Conservation (phyloP, 2,329 filamentous ascomycete species). For the Metarhizium brunneum region DNA sequence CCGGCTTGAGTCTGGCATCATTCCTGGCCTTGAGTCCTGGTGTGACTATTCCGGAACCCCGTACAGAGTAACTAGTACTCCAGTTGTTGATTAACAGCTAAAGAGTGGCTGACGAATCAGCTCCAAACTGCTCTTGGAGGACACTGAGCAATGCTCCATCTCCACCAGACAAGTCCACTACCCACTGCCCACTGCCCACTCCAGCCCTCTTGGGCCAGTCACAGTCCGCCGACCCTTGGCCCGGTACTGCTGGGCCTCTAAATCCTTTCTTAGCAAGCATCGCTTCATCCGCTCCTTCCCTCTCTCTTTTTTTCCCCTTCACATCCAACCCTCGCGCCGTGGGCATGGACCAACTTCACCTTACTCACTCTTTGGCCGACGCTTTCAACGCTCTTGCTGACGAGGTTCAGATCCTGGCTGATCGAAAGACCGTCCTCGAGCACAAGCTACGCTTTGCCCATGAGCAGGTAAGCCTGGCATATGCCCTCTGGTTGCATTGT, state of each 20-base stretch:
- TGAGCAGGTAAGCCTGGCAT: slow-evolving; percentile 45
- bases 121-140: neutral
- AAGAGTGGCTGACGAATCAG: slow-evolving; percentile 4
- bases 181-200: neutral
- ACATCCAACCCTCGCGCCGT: slow-evolving; percentile 6
- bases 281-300: slow-evolving; percentile 7
- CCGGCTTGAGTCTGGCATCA: too few relatives aligned
- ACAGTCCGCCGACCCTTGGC: neutral
- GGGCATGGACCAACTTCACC: slow-evolving; percentile 29
- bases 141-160: too few relatives aligned
- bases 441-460: slow-evolving; percentile 59
- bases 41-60: too few relatives aligned
- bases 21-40: too few relatives aligned
- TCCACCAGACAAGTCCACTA: too few relatives aligned
- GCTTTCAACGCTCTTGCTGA: slow-evolving; percentile 57
- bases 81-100: neutral
- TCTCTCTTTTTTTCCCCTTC: neutral
- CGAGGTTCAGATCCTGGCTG: slow-evolving; percentile 53
- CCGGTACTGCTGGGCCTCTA: neutral
- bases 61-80: too few relatives aligned
- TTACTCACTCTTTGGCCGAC: slow-evolving; percentile 49
- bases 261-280: slow-evolving; percentile 5
- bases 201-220: neutral
- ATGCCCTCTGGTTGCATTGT: neutral
- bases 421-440: slow-evolving; percentile 56